These are phyloP conservation scores for Acrodontium crateriforme DNA, from an alignment of 2,329 filamentous ascomycete genomes.

Conservation along the genomic window DNA sequence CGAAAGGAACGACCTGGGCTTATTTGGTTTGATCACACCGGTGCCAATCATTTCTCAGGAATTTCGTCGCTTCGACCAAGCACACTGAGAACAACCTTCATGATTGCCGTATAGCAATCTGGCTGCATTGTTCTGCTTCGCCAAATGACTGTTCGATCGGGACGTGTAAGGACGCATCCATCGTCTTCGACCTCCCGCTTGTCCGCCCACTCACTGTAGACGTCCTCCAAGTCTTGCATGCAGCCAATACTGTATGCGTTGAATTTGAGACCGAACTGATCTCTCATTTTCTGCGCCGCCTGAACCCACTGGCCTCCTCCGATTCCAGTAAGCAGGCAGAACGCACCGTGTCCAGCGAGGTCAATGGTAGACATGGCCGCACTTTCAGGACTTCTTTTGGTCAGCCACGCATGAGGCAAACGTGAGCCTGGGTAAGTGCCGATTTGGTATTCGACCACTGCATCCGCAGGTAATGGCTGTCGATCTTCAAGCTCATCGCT, in stretches of 20 bases:
- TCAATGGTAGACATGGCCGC: slow-evolving; percentile 42
- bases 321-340: slow-evolving; percentile 32
- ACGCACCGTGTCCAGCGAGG: slow-evolving; percentile 40
- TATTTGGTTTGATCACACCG: no score
- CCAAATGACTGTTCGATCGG: slow-evolving; percentile 45
- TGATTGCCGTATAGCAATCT: no score
- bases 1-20: no score
- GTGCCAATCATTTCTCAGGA: no score
- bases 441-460: slow-evolving; percentile 25
- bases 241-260: slow-evolving; percentile 38
- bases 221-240: slow-evolving; percentile 43
- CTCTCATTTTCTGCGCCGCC: slow-evolving; percentile 29
- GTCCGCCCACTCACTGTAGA: slow-evolving; percentile 43
- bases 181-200: slow-evolving; percentile 39
- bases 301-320: slow-evolving; percentile 40
- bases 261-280: slow-evolving; percentile 31
- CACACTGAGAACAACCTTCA: no score
- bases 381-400: slow-evolving; percentile 30
- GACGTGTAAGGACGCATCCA: slow-evolving; percentile 41
- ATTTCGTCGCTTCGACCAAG: no score
- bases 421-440: slow-evolving; percentile 43
- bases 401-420: slow-evolving; percentile 49
- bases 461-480: slow-evolving; percentile 23
- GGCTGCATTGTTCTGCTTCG: no score
- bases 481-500: slow-evolving; percentile 21